Conservation (phyloP, 257 asterid genomes). For the Salvia rosmarinus region DNA sequence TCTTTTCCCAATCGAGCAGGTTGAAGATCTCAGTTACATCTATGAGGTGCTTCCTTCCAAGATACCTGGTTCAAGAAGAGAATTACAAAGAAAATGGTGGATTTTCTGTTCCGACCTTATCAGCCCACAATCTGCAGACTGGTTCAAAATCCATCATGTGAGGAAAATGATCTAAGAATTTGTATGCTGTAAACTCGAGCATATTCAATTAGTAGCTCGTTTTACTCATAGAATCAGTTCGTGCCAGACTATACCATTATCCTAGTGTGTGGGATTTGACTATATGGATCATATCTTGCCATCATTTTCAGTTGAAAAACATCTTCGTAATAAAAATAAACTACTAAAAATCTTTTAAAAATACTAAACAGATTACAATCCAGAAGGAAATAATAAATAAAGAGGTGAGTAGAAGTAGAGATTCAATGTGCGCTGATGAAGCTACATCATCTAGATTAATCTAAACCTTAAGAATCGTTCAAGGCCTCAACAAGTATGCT, state of each 20-base stretch:
- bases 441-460: background rate
- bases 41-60: conserved; percentile 54
- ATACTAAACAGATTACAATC: no score
- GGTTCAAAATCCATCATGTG: background rate
- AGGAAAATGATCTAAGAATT: background rate
- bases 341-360: no score
- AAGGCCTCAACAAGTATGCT: no score
- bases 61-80: conserved; percentile 48
- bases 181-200: no score
- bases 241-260: background rate
- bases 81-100: background rate
- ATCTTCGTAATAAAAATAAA: no score
- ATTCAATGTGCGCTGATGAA: background rate
- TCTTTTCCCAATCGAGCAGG: conserved; percentile 73
- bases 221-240: background rate
- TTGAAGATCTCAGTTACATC: conserved; percentile 90
- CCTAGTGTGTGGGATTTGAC: background rate
- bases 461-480: background rate
- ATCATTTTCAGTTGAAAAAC: no score
- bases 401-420: background rate
- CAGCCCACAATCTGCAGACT: background rate
- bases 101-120: background rate
- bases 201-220: background rate
- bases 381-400: no score
- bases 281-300: background rate